A percentile compares a stretch with the other conserved stretches of the same genome.
These are phyloP conservation scores for Trypanosoma lewisi DNA, from an alignment of 208 protist genomes.

Conservation along the genomic window DNA sequence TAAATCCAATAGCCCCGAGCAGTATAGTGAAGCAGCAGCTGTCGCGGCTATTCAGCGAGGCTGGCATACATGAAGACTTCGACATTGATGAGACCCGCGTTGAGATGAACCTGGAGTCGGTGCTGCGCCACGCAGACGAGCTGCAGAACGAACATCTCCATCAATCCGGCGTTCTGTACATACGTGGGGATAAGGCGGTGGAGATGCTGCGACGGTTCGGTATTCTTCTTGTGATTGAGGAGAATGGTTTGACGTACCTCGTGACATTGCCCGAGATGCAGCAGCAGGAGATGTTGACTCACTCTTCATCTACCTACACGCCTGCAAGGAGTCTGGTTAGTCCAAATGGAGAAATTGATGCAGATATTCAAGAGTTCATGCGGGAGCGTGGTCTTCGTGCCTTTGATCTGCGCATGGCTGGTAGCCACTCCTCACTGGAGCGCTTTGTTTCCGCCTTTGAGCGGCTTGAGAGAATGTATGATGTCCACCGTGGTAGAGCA, in stretches of 20 bases:
- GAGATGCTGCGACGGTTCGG: conserved; percentile 75
- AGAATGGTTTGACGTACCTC: conserved; percentile 64
- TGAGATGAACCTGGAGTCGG: conserved; percentile 61
- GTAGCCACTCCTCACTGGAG: conserved; percentile 67
- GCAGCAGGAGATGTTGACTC: conserved; percentile 3
- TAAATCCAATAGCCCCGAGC: conserved; percentile 48
- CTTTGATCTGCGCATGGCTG: conserved; percentile 84
- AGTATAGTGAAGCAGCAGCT: conserved; percentile 69
- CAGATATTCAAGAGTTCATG: conserved; percentile 73
- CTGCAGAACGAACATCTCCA: conserved; percentile 66
- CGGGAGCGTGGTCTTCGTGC: conserved; percentile 60
- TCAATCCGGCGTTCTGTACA: conserved; percentile 59
- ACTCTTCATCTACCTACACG: conserved; percentile 38
- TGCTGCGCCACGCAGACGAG: conserved; percentile 65
- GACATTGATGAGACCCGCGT: conserved; percentile 39
- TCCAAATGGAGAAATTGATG: conserved; percentile 77
- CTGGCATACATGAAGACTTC: conserved; percentile 72
- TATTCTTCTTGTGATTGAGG: conserved; percentile 69
- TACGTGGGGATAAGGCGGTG: conserved; percentile 68
- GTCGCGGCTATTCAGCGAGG: conserved; percentile 52
- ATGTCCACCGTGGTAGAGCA: conserved; percentile 65
- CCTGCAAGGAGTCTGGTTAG: conserved; percentile 48
- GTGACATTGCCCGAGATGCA: conserved; percentile 74
- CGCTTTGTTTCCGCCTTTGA: conserved; percentile 80
- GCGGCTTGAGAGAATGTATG: conserved; percentile 75